Percentiles rank a stretch among this genome's conserved stretches.
Conservation (phyloP, 352 stramenopile species). For the Pythium plurisporium region DNA sequence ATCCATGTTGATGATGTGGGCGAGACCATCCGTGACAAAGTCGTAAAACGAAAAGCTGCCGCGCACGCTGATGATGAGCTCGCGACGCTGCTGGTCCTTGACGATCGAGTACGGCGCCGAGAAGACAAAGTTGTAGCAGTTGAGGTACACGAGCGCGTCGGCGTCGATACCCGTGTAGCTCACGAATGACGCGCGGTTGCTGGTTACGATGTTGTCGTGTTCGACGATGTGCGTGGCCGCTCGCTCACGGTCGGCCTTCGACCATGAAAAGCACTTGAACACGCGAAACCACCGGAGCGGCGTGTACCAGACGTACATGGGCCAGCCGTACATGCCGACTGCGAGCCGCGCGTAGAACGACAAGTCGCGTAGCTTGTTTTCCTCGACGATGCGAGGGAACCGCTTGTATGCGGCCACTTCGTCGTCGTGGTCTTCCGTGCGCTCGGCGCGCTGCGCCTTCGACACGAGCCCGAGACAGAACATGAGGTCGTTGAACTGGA, state of each 20-base stretch:
- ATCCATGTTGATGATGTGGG: constrained; percentile 59
- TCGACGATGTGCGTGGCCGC: constrained; percentile 51
- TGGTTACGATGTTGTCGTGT: constrained; percentile 53
- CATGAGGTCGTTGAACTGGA: constrained; percentile 69
- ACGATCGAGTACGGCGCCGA: constrained; percentile 72
- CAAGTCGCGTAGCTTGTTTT: constrained; percentile 42
- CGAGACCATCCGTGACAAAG: constrained; percentile 69
- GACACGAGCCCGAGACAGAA: constrained; percentile 67
- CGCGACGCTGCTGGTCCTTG: constrained; percentile 48
- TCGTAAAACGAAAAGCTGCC: constrained; percentile 79
- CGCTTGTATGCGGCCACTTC: constrained; percentile 21
- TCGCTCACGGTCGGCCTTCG: constrained; percentile 24
- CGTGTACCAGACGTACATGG: constrained; percentile 73
- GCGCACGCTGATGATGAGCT: constrained; percentile 73
- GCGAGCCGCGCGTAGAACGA: constrained; percentile 63
- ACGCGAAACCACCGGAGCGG: constrained; percentile 66
- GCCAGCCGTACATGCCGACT: constrained; percentile 79
- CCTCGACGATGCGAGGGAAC: constrained; percentile 40
- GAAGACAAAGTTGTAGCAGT: constrained; percentile 78
- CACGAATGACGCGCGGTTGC: constrained; percentile 65
- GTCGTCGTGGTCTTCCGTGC: constrained; percentile 26
- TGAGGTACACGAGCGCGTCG: constrained; percentile 67
- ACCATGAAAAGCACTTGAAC: constrained; percentile 35
- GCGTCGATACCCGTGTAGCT: constrained; percentile 62
- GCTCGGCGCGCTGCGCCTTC: constrained; percentile 51